Percentiles rank a stretch among this genome's conserved stretches.
Conservation (phyloP, 2,329 filamentous ascomycete genomes). For the Pestalotiopsis sp. region DNA sequence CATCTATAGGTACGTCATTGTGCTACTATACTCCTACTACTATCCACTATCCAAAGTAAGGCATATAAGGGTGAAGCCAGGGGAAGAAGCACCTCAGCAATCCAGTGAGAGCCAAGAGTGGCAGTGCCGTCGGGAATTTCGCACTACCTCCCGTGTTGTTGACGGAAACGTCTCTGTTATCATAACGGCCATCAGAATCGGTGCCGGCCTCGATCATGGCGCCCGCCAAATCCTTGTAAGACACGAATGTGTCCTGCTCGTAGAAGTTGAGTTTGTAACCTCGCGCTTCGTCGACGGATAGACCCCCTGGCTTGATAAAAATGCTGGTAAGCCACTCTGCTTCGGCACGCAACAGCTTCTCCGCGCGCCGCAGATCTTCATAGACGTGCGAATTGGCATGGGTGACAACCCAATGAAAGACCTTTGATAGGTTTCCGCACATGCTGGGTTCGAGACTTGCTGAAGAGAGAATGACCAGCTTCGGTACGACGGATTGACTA, state of each 20-base stretch:
- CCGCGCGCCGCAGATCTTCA: conserved; percentile 35
- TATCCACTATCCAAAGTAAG: background rate
- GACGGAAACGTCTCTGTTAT: conserved; percentile 27
- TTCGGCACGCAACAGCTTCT: conserved; percentile 37
- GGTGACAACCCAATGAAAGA: conserved; percentile 31
- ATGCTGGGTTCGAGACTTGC: conserved; percentile 42
- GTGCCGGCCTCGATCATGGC: conserved; percentile 50
- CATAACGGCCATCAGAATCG: conserved; percentile 28
- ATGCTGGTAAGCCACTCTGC: conserved; percentile 37
- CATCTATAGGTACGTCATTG: too few relatives aligned
- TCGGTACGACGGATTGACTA: conserved; percentile 27
- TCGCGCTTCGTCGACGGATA: conserved; percentile 35
- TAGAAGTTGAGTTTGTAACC: conserved; percentile 42
- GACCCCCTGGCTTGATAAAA: conserved; percentile 44
- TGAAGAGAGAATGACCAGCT: conserved; percentile 44
- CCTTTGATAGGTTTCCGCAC: conserved; percentile 27
- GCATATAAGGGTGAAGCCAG: conserved; percentile 30
- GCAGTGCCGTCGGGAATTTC: conserved; percentile 34
- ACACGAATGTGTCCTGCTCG: conserved; percentile 38
- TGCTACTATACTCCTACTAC: too few relatives aligned
- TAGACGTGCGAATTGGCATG: conserved; percentile 38
- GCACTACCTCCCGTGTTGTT: conserved; percentile 30
- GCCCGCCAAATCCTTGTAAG: conserved; percentile 45
- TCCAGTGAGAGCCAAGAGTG: conserved; percentile 31
- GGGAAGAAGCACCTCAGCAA: conserved; percentile 35